Percentiles rank a stretch among this genome's conserved stretches.
Evolutionary conservation across 805 yeast genomes (phyloP).

Genomic region (Diddensiella transvaalensis): DNA sequence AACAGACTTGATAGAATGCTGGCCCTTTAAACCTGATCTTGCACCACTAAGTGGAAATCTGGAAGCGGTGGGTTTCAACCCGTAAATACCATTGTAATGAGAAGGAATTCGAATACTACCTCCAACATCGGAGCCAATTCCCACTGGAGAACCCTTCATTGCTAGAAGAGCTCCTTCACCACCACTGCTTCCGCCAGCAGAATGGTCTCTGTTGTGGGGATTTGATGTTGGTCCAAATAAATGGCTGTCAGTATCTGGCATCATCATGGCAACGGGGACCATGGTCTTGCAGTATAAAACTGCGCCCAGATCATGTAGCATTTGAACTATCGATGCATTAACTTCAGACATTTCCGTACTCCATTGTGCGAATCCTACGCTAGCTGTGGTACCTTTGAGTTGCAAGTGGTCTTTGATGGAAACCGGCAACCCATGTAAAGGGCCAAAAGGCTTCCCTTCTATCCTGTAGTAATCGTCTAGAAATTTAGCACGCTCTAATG

Average conservation of each 20-base stretch:
- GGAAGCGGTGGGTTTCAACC: constrained; percentile 45
- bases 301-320: constrained; percentile 52
- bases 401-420: constrained; percentile 54
- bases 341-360: constrained; percentile 33
- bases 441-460: constrained; percentile 51
- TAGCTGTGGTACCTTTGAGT: constrained; percentile 46
- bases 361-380: constrained; percentile 43
- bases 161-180: constrained; percentile 51
- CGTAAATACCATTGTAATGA: constrained; percentile 40
- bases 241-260: constrained; percentile 44
- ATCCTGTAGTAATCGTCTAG: constrained; percentile 48
- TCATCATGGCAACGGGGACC: constrained; percentile 57
- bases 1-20: constrained; percentile 37
- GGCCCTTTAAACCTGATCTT: constrained; percentile 31
- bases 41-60: constrained; percentile 34
- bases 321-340: constrained; percentile 39
- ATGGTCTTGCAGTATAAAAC: constrained; percentile 60
- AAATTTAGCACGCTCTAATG: constrained; percentile 50
- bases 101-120: constrained; percentile 51
- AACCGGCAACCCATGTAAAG: constrained; percentile 64
- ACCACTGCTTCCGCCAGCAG: constrained; percentile 54
- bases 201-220: constrained; percentile 41
- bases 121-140: constrained; percentile 52
- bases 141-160: constrained; percentile 44
- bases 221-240: constrained; percentile 46